Evolutionary conservation across 306 rosid species (phyloP).

Genomic region (Cucurbita moschata): DNA sequence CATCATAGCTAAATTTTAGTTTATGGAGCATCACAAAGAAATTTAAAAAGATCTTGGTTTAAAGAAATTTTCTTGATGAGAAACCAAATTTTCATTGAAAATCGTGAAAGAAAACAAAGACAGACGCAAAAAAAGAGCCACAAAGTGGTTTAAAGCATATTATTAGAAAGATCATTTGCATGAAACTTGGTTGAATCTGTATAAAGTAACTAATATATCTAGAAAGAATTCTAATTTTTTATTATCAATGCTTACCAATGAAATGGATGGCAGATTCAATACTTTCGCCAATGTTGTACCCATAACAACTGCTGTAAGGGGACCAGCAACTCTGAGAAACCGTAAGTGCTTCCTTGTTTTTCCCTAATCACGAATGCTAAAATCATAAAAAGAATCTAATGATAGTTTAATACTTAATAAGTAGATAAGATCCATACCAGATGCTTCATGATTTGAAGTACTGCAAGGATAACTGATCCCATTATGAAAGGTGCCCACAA

Average conservation of each 20-base stretch:
- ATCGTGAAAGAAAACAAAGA: background rate
- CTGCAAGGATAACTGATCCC: constrained; percentile 71
- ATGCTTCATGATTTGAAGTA: constrained; percentile 78
- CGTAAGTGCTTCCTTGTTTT: constrained; percentile 74
- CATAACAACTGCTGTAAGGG: constrained; percentile 72
- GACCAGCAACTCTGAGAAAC: constrained; percentile 86
- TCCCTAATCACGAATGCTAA: constrained; percentile 44
- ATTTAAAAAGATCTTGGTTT: background rate
- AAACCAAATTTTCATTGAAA: background rate
- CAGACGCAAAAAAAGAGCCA: background rate
- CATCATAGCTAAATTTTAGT: background rate
- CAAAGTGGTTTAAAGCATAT: background rate
- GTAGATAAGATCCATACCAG: constrained; percentile 44
- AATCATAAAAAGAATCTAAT: constrained; percentile 13
- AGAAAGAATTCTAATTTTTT: background rate
- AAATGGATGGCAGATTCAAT: constrained; percentile 66
- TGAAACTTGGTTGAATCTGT: background rate
- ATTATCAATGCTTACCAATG: constrained; percentile 51
- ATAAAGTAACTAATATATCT: background rate
- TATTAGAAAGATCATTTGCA: background rate
- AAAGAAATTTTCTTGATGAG: background rate
- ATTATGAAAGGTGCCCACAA: constrained; percentile 84
- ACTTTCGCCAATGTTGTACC: constrained; percentile 57
- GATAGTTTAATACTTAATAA: constrained; percentile 10
- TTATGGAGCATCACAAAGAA: background rate